Evolutionary conservation across 306 rosid species (phyloP).

Genomic region (Fragaria iinumae): DNA sequence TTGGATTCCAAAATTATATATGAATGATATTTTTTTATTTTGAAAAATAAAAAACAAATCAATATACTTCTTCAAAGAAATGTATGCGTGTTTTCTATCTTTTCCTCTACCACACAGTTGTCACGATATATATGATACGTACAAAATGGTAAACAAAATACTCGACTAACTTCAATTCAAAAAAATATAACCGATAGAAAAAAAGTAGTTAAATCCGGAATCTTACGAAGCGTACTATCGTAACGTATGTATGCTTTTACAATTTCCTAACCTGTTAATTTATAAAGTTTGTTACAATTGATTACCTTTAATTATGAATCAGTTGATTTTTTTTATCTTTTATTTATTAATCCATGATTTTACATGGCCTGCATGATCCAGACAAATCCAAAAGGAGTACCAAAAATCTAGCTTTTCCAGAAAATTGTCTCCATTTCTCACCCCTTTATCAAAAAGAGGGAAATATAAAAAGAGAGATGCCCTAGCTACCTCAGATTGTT

Average conservation of each 20-base stretch:
- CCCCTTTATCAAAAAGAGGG: slow-evolving; percentile 4
- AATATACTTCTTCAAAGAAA: too few species aligned
- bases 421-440: not conserved
- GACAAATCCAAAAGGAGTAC: slow-evolving; percentile 4
- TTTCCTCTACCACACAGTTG: too few species aligned
- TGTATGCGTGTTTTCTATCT: too few species aligned
- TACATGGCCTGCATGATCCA: not conserved
- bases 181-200: not conserved
- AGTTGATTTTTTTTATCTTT: not conserved
- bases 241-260: not conserved
- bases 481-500: slow-evolving; percentile 3
- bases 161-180: not conserved
- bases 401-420: not conserved
- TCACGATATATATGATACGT: too few species aligned
- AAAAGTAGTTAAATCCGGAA: not conserved
- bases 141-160: too few species aligned
- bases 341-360: not conserved
- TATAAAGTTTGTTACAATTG: not conserved
- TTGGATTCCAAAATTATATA: too few species aligned
- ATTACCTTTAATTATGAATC: not conserved
- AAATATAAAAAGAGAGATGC: slow-evolving; percentile 23
- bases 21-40: too few species aligned
- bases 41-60: too few species aligned
- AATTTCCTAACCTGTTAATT: not conserved
- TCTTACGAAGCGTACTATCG: not conserved